These are phyloP conservation scores for Coleophoma crateriformis DNA, from an alignment of 2,329 filamentous ascomycete genomes.

Conservation along the genomic window DNA sequence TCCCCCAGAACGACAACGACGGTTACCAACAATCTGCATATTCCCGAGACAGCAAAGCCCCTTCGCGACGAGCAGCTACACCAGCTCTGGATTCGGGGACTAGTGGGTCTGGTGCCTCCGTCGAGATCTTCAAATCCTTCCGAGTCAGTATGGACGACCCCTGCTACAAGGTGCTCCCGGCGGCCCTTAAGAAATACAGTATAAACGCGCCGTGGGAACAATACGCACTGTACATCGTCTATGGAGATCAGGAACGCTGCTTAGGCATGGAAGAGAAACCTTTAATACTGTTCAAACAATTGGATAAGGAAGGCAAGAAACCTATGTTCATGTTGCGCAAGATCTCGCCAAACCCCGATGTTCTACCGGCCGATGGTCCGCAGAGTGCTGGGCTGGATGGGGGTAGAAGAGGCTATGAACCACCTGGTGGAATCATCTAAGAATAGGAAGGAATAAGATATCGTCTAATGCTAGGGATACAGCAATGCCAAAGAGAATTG, in stretches of 20 bases:
- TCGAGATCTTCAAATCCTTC: conserved; percentile 99
- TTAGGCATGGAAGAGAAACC: conserved; percentile 89
- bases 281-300: conserved; percentile 91
- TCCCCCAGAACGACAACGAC: conserved; percentile 42
- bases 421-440: conserved; percentile 27
- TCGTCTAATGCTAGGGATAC: too few relatives aligned
- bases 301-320: conserved; percentile 95
- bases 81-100: conserved; percentile 56
- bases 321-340: conserved; percentile 96
- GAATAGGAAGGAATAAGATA: too few relatives aligned
- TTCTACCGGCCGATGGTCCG: conserved; percentile 37
- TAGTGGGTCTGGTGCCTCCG: conserved; percentile 44
- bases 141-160: conserved; percentile 97
- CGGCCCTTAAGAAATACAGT: conserved; percentile 95
- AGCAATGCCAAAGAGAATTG: too few relatives aligned
- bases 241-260: conserved; percentile 96
- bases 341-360: conserved; percentile 26
- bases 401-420: conserved; percentile 13
- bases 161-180: conserved; percentile 93
- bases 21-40: conserved; percentile 21
- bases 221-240: conserved; percentile 96
- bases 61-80: conserved; percentile 53
- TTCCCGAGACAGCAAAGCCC: conserved; percentile 24
- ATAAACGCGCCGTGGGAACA: conserved; percentile 97
- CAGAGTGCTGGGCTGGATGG: conserved; percentile 22